Percentiles rank a stretch among this genome's conserved stretches.
phyloP scores from a whole-genome alignment of 805 yeast genomes.

The Spencermartinsiella europaea region DNA sequence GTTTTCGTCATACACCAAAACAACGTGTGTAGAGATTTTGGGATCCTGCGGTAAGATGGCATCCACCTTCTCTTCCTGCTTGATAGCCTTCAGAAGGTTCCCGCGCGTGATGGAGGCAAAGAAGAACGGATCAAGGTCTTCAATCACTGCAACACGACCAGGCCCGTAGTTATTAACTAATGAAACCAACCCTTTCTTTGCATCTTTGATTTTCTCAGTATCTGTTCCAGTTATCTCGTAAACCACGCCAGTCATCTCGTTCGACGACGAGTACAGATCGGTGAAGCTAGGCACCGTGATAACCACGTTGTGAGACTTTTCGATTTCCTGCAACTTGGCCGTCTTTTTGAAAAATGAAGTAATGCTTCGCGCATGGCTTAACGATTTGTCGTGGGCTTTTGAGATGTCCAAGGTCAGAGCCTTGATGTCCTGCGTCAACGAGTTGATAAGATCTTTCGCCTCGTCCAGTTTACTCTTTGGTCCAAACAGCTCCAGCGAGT shows the following conservation, averaged over 20 bases:
- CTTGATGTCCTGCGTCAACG: conserved; percentile 51
- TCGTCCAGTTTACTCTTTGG: conserved; percentile 44
- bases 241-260: conserved; percentile 36
- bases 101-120: conserved; percentile 38
- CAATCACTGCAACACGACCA: conserved; percentile 47
- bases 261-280: conserved; percentile 33
- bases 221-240: conserved; percentile 57
- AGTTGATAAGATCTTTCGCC: conserved; percentile 61
- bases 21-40: conserved; percentile 28
- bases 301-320: conserved; percentile 39
- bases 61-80: conserved; percentile 41
- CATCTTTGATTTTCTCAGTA: conserved; percentile 47
- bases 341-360: conserved; percentile 52
- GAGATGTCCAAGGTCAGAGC: conserved; percentile 75
- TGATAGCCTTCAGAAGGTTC: conserved; percentile 20
- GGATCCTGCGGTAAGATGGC: conserved; percentile 27
- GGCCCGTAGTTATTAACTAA: conserved; percentile 73
- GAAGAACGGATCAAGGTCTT: conserved; percentile 65
- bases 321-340: conserved; percentile 34
- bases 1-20: conserved; percentile 49
- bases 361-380: conserved; percentile 69
- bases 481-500: conserved; percentile 52
- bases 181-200: conserved; percentile 70
- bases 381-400: conserved; percentile 79
- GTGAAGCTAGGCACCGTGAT: conserved; percentile 48